Base-by-base conservation (phyloP, 2,329 filamentous ascomycete species). In the Penicillium sp. region DNA sequence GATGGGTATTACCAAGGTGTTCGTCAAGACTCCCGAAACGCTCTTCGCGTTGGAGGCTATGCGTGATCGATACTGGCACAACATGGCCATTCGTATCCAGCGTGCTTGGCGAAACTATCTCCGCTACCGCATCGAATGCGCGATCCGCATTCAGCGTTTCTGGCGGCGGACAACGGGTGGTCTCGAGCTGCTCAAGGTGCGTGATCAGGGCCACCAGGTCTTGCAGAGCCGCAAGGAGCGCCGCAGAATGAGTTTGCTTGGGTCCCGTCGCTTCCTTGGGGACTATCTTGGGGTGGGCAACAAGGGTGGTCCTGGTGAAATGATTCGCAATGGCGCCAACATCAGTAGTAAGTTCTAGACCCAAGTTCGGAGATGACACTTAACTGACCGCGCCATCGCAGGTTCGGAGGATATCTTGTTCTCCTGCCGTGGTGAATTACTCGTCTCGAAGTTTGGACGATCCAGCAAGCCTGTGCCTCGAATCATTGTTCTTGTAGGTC, bases 21-120 rank as follows among this genome's bases (percentile, higher is more conserved):
- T 98, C 64, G 95, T 98, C 75, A 97, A 98, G 71, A 90, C 93
- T 0, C 93, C 93, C 0, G 93, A 98, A 70, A 98, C 93, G 0
- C 75, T 98, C 2, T 98, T 98, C 64, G 93, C 93, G 2, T 76
- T 98, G 9, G 93, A 98, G 70, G 90, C 94, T 49, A 97, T 98
- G 91, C 83, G 93, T 65, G 93, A 98, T 66, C 80, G 88, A 48
- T 98, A 97, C 71, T 97, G 91, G 91, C 91, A 97, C 71, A 98
- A 97, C 72, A 97, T 98, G 93, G 93, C 93, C 3, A 95, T 91
- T 51, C 83, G 93, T 50, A 97, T 98, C 50, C 93, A 98, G 73
- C 82, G 93, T 58, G 93, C 95, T 64, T 98, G 93, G 93, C 82
- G 93, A 61, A 95, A 94, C 45, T 97, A 96, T 64, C 79, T 97